Conservation (phyloP, 768 basidiomycete species). For the Dioszegia aurantiaca region DNA sequence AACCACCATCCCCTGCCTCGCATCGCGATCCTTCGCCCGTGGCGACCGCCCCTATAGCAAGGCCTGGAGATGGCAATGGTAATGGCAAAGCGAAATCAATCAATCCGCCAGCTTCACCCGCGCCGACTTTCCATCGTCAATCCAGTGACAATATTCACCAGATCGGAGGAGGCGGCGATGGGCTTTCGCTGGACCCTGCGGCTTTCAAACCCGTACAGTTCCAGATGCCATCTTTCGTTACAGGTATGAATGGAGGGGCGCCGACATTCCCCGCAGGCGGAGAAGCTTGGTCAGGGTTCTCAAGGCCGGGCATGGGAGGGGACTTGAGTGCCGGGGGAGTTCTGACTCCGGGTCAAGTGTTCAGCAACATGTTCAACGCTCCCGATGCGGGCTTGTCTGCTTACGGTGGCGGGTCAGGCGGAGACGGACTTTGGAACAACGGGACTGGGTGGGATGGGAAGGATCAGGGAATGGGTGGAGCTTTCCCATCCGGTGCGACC, state of each 20-base stretch:
- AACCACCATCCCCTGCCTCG: background rate
- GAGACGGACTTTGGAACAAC: background rate
- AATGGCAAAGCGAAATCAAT: slow-evolving; percentile 9
- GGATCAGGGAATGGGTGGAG: background rate
- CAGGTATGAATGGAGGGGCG: slow-evolving; percentile 32
- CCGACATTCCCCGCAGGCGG: slow-evolving; percentile 49
- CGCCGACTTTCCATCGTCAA: background rate
- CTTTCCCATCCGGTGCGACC: background rate
- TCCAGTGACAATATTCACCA: background rate
- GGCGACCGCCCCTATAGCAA: background rate
- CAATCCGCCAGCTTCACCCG: background rate
- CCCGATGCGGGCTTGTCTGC: background rate
- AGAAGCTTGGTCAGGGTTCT: slow-evolving; percentile 50
- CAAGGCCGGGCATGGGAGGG: slow-evolving; percentile 21
- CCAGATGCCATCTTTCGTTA: slow-evolving; percentile 42
- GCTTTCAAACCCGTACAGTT: slow-evolving; percentile 50
- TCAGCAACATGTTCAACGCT: slow-evolving; percentile 26
- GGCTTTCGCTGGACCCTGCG: slow-evolving; percentile 44
- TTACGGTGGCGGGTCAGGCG: background rate
- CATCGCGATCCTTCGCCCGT: too few relatives aligned
- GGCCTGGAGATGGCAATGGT: slow-evolving; percentile 14
- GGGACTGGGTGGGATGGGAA: background rate
- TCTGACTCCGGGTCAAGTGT: slow-evolving; percentile 38
- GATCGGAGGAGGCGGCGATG: slow-evolving; percentile 15
- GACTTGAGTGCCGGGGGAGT: background rate